phyloP scores from a whole-genome alignment of 352 stramenopile species.

The Globisporangium megalacanthum region DNA sequence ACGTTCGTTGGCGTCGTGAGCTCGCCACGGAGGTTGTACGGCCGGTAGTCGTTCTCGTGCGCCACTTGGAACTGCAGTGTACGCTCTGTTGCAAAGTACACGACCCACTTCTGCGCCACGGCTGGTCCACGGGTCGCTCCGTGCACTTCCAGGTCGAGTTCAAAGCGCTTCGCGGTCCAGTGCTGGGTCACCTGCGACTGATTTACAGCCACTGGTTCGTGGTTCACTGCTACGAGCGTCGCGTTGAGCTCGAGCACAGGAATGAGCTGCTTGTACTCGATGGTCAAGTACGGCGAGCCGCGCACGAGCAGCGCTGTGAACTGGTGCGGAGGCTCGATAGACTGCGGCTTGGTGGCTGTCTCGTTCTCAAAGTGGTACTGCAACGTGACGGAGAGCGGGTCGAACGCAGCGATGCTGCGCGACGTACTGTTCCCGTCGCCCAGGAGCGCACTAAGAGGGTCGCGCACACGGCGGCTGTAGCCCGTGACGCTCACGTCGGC shows the following conservation, averaged over 20 bases:
- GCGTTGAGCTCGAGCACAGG: constrained; percentile 72
- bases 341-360: constrained; percentile 9
- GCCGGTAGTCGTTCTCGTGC: constrained; percentile 58
- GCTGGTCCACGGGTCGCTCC: constrained; percentile 20
- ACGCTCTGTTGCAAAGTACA: constrained; percentile 65
- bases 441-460: constrained; percentile 26
- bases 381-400: constrained; percentile 59
- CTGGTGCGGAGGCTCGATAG: constrained; percentile 13
- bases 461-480: constrained; percentile 34
- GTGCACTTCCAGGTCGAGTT: constrained; percentile 66
- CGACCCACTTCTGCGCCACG: constrained; percentile 50
- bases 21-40: constrained; percentile 61
- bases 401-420: constrained; percentile 60
- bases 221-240: constrained; percentile 52
- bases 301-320: constrained; percentile 39
- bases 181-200: constrained; percentile 22
- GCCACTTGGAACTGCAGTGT: constrained; percentile 64
- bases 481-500: constrained; percentile 66
- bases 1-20: constrained; percentile 69
- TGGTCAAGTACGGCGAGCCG: constrained; percentile 73
- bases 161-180: constrained; percentile 57
- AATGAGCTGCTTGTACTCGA: constrained; percentile 66
- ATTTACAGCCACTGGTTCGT: constrained; percentile 20
- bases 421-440: constrained; percentile 60
- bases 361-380: constrained; percentile 49